phyloP scores from a whole-genome alignment of 2,329 filamentous ascomycete species.

The Stromatinia cepivora region DNA sequence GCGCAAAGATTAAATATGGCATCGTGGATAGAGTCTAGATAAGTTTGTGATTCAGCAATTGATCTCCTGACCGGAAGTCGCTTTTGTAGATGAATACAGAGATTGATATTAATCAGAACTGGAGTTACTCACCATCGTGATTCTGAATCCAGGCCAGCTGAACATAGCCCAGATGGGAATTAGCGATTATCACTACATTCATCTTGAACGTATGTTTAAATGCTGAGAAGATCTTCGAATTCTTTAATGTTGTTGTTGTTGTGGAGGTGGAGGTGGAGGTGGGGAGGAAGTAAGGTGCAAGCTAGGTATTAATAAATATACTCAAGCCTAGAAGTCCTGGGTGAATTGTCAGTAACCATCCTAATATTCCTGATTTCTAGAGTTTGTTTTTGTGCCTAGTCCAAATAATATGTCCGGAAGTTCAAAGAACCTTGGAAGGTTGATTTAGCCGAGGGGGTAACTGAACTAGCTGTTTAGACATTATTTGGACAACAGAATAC shows the following conservation, averaged over 20 bases:
- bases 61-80: neutral
- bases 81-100: neutral
- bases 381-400: neutral
- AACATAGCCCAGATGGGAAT: neutral
- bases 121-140: neutral
- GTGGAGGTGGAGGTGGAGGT: neutral
- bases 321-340: neutral
- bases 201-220: neutral
- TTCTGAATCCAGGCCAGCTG: neutral
- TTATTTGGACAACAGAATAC: neutral
- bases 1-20: conserved; percentile 13
- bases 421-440: neutral
- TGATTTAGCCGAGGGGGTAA: neutral
- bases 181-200: neutral
- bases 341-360: neutral
- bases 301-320: neutral
- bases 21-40: neutral
- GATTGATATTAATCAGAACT: neutral
- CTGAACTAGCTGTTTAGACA: neutral
- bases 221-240: neutral
- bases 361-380: neutral
- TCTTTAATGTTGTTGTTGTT: neutral
- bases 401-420: neutral
- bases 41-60: neutral
- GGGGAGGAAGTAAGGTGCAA: neutral